These are phyloP conservation scores for Kluyveromyces dobzhanskii DNA, from an alignment of 805 yeast genomes.

Conservation along the genomic window DNA sequence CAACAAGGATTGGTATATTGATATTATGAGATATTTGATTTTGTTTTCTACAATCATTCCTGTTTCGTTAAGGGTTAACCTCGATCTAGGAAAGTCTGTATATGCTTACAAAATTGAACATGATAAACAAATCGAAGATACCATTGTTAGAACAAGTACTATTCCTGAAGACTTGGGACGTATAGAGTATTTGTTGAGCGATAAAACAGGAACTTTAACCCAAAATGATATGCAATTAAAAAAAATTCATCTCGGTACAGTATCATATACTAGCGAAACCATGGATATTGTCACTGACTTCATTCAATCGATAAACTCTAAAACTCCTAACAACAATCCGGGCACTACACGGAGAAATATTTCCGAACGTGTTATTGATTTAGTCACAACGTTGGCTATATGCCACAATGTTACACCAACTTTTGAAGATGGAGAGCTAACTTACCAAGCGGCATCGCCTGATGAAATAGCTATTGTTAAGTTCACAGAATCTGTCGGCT, in stretches of 20 bases:
- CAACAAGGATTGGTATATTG: constrained; percentile 71
- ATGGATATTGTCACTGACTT: constrained; percentile 79
- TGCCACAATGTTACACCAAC: constrained; percentile 98
- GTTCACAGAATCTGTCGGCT: constrained; percentile 80
- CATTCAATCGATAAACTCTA: constrained; percentile 33
- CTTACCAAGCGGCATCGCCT: constrained; percentile 97
- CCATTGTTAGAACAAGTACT: constrained; percentile 93
- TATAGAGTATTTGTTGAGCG: constrained; percentile 84
- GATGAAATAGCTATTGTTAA: constrained; percentile 96
- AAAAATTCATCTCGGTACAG: constrained; percentile 85
- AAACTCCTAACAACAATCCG: constrained; percentile 9
- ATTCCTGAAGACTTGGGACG: constrained; percentile 97
- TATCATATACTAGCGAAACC: constrained; percentile 86
- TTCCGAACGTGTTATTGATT: constrained; percentile 67
- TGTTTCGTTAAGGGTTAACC: constrained; percentile 85
- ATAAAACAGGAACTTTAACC: constrained; percentile 95
- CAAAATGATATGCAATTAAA: constrained; percentile 97
- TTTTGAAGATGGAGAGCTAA: constrained; percentile 60
- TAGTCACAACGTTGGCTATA: constrained; percentile 75
- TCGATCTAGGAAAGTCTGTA: constrained; percentile 92
- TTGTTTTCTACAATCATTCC: constrained; percentile 94
- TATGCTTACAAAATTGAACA: constrained; percentile 93
- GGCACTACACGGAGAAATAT: constrained; percentile 51
- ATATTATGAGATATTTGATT: constrained; percentile 82
- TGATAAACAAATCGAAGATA: constrained; percentile 70